Evolutionary conservation across 2,329 filamentous ascomycete species (phyloP).

Genomic region (Alternaria brassicicola): DNA sequence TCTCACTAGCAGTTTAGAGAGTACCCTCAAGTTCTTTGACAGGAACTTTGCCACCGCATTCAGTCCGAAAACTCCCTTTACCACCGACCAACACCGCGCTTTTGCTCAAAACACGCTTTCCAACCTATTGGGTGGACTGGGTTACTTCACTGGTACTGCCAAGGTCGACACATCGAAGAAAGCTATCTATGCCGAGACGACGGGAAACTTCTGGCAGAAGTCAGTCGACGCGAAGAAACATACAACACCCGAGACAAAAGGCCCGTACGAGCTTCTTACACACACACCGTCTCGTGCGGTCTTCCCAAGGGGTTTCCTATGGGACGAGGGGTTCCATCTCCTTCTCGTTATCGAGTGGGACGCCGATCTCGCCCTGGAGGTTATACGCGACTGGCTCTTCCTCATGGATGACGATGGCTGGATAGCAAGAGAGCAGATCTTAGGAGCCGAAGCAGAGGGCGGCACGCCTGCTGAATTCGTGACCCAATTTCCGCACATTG

Average conservation of each 20-base stretch:
- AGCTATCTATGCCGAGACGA: slow-evolving; percentile 88
- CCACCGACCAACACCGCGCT: slow-evolving; percentile 69
- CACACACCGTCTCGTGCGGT: slow-evolving; percentile 88
- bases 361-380: slow-evolving; percentile 79
- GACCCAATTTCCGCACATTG: slow-evolving; percentile 92
- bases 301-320: slow-evolving; percentile 93
- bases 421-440: slow-evolving; percentile 93
- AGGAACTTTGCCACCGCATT: slow-evolving; percentile 74
- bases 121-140: slow-evolving; percentile 88
- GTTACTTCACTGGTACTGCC: slow-evolving; percentile 87
- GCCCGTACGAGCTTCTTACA: slow-evolving; percentile 85
- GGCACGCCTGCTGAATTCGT: slow-evolving; percentile 91
- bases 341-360: slow-evolving; percentile 92
- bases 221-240: slow-evolving; percentile 75
- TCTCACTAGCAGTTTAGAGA: slow-evolving; percentile 70
- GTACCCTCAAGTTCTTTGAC: slow-evolving; percentile 69
- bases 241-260: slow-evolving; percentile 71
- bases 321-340: slow-evolving; percentile 96
- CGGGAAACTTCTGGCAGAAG: slow-evolving; percentile 93
- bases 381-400: slow-evolving; percentile 91
- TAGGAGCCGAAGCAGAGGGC: slow-evolving; percentile 84
- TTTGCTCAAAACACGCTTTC: slow-evolving; percentile 90
- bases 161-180: slow-evolving; percentile 87
- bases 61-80: slow-evolving; percentile 75
- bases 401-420: slow-evolving; percentile 95